A percentile compares a stretch with the other conserved stretches of the same genome.
Evolutionary conservation across 306 rosid species (phyloP).

Genomic region (Castanopsis chinensis): DNA sequence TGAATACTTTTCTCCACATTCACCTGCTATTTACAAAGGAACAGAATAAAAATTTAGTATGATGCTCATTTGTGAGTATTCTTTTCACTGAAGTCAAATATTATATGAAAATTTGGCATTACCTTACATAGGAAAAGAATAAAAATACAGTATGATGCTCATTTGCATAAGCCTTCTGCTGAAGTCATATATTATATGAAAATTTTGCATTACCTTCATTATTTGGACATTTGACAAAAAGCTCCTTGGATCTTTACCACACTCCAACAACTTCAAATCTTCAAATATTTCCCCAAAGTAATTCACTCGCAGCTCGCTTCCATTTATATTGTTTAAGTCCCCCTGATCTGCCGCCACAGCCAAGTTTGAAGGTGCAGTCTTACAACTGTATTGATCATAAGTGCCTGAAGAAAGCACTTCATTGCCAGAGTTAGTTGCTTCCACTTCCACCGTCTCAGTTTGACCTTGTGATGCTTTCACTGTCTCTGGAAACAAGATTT

Average conservation of each 20-base stretch:
- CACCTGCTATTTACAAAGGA: background rate
- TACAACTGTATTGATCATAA: background rate
- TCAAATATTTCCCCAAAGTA: slow-evolving; percentile 24
- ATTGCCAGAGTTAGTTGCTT: background rate
- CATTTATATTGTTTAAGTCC: background rate
- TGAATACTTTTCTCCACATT: background rate
- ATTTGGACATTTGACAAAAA: background rate
- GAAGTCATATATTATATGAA: background rate
- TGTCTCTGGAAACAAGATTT: slow-evolving; percentile 29
- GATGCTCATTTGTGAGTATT: background rate
- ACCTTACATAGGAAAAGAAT: slow-evolving; percentile 20
- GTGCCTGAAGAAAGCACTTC: slow-evolving; percentile 4
- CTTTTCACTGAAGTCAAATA: background rate
- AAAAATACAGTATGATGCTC: background rate
- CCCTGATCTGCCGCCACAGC: no score
- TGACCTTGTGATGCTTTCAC: slow-evolving; percentile 7
- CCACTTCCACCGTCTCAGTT: background rate
- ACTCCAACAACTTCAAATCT: background rate
- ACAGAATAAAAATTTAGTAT: background rate
- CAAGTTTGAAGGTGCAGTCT: slow-evolving; percentile 5
- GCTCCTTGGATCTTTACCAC: background rate
- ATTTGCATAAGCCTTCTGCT: background rate
- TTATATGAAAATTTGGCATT: background rate
- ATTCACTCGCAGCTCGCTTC: background rate
- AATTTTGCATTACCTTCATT: slow-evolving; percentile 20